These are phyloP conservation scores for Neoascochyta sp. DNA, from an alignment of 2,329 filamentous ascomycete genomes.

Conservation along the genomic window DNA sequence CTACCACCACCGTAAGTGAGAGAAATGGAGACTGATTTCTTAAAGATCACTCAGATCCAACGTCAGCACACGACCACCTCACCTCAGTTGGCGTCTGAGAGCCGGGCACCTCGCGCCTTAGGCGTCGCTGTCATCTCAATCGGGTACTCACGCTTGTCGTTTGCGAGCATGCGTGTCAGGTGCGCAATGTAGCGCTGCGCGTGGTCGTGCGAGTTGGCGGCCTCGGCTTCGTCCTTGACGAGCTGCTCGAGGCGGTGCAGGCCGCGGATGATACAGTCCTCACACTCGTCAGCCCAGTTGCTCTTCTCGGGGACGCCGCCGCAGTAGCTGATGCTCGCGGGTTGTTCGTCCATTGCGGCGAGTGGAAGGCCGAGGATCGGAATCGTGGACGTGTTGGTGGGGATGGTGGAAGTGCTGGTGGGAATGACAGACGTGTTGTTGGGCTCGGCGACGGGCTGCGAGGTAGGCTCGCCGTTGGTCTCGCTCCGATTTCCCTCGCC, in stretches of 20 bases:
- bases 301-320: constrained; percentile 32
- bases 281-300: constrained; percentile 34
- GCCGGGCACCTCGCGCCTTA: no score
- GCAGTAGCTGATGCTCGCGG: constrained; percentile 15
- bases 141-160: no score
- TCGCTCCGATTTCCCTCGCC: no score
- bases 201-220: constrained; percentile 14
- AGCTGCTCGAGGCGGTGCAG: constrained; percentile 29
- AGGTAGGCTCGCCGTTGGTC: no score
- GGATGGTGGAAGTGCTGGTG: constrained; percentile 14
- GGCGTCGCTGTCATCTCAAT: no score
- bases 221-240: constrained; percentile 25
- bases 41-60: no score
- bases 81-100: no score
- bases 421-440: no score
- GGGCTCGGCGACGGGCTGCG: constrained; percentile 17
- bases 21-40: no score
- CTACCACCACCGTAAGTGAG: no score
- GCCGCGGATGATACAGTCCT: constrained; percentile 21
- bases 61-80: no score
- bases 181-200: constrained; percentile 25
- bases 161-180: constrained; percentile 22
- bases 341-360: constrained; percentile 7
- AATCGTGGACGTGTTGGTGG: constrained; percentile 7
- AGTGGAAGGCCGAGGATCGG: constrained; percentile 8